These are phyloP conservation scores for Graphilbum fragrans DNA, from an alignment of 2,329 filamentous ascomycete genomes.

Conservation along the genomic window DNA sequence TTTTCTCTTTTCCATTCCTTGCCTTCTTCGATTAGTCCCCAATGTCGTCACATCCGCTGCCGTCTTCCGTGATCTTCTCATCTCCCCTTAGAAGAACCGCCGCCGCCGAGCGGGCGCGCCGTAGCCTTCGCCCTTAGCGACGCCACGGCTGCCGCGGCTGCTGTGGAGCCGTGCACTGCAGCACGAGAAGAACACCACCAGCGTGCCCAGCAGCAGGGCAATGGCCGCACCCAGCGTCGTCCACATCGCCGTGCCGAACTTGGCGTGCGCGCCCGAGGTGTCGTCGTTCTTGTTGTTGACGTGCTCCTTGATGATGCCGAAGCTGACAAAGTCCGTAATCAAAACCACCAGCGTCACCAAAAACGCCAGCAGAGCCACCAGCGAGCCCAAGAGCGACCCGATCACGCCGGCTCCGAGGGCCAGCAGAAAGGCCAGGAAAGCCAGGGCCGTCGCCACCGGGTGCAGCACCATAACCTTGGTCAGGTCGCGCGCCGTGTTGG, in stretches of 20 bases:
- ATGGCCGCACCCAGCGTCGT: constrained; percentile 43
- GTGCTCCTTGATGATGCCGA: constrained; percentile 38
- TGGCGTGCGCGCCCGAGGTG: constrained; percentile 20
- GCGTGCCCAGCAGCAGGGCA: constrained; percentile 38
- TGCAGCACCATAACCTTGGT: constrained; percentile 51
- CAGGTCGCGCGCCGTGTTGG: constrained; percentile 24
- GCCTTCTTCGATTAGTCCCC: no score
- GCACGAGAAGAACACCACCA: constrained; percentile 50
- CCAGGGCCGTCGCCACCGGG: constrained; percentile 43
- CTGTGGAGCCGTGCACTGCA: constrained; percentile 36
- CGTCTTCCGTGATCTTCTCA: no score
- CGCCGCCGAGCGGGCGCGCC: constrained; percentile 12
- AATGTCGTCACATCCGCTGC: no score
- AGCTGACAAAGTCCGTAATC: constrained; percentile 45
- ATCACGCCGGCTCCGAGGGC: constrained; percentile 36
- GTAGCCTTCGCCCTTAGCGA: constrained; percentile 12
- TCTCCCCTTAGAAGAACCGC: constrained; percentile 10
- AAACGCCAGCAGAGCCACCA: constrained; percentile 37
- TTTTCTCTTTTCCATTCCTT: no score
- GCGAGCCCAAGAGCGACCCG: constrained; percentile 37
- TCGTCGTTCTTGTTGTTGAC: constrained; percentile 41
- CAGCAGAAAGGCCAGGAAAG: constrained; percentile 47
- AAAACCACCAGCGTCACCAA: constrained; percentile 34
- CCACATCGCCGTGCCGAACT: constrained; percentile 46
- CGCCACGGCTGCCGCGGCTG: constrained; percentile 15